Conservation (phyloP, 352 stramenopile genomes). For the Paralagenidium karlingii region DNA sequence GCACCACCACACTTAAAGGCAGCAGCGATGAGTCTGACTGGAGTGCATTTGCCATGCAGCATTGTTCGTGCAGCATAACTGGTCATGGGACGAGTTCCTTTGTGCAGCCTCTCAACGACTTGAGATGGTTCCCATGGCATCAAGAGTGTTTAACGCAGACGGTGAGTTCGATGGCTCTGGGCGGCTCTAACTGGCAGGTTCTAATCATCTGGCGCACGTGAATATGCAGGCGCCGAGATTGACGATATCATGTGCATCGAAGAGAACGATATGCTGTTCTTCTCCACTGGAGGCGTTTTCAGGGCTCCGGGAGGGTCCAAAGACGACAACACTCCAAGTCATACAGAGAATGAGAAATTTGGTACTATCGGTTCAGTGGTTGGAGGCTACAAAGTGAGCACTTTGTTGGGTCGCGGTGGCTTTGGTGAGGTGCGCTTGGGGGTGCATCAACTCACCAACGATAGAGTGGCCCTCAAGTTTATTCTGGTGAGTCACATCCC, state of each 20-base stretch:
- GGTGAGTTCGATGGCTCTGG: slow-evolving; percentile 7
- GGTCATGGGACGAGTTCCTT: slow-evolving; percentile 78
- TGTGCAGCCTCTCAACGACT: slow-evolving; percentile 67
- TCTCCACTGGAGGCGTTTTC: slow-evolving; percentile 69
- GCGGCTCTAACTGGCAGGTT: too few relatives aligned
- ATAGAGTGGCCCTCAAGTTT: slow-evolving; percentile 82
- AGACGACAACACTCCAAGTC: slow-evolving; percentile 11
- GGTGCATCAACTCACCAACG: slow-evolving; percentile 72
- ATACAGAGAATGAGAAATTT: slow-evolving; percentile 2
- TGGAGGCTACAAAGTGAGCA: slow-evolving; percentile 68
- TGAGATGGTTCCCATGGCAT: slow-evolving; percentile 73
- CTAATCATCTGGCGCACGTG: neutral
- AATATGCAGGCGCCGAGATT: slow-evolving; percentile 52
- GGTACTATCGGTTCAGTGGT: slow-evolving; percentile 51
- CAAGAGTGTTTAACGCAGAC: slow-evolving; percentile 74
- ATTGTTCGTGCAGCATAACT: slow-evolving; percentile 75
- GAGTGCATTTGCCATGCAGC: slow-evolving; percentile 10
- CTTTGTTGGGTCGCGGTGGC: slow-evolving; percentile 57
- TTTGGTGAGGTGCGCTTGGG: slow-evolving; percentile 72
- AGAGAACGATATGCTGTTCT: slow-evolving; percentile 84
- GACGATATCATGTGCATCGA: slow-evolving; percentile 87
- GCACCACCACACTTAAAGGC: neutral
- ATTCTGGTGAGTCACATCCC: slow-evolving; percentile 32
- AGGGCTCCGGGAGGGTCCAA: slow-evolving; percentile 42
- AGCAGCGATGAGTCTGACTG: neutral